Evolutionary conservation across 75 land plant species (phyloP).

Genomic region (Isoetes taiwanensis): DNA sequence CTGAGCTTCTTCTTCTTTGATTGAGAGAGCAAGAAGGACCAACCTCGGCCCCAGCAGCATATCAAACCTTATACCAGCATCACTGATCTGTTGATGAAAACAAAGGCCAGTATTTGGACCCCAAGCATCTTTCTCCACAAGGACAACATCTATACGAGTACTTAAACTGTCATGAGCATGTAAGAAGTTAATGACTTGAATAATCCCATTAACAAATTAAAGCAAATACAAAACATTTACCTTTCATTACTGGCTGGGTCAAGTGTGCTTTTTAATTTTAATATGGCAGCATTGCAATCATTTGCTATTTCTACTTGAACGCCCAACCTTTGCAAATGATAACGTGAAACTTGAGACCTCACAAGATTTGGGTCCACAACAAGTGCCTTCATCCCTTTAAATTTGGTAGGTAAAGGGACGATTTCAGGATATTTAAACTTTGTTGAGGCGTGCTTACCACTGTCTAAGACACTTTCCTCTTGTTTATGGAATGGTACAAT

Average conservation of each 20-base stretch:
- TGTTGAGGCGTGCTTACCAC: neutral
- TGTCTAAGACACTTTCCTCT: conserved; percentile 22
- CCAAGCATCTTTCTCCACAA: conserved; percentile 72
- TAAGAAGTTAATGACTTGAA: no score
- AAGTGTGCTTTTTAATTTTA: no score
- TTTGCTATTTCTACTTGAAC: conserved; percentile 30
- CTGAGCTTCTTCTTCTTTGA: conserved; percentile 19
- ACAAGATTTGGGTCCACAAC: conserved; percentile 47
- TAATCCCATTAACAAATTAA: no score
- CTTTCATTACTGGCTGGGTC: no score
- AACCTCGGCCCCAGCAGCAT: conserved; percentile 39
- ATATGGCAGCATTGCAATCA: conserved; percentile 14
- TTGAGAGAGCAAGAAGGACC: conserved; percentile 48
- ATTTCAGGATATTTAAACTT: conserved; percentile 15
- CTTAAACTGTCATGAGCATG: no score
- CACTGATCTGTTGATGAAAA: no score
- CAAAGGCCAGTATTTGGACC: conserved; percentile 32
- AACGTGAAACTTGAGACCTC: conserved; percentile 55
- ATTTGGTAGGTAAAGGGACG: conserved; percentile 20
- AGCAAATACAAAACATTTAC: no score
- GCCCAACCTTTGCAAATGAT: conserved; percentile 69
- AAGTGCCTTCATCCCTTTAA: conserved; percentile 57
- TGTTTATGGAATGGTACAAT: conserved; percentile 36
- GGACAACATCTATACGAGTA: conserved; percentile 48
- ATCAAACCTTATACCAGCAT: no score